Evolutionary conservation across 164 flowering plant species (phyloP).

Genomic region (Sedum album): DNA sequence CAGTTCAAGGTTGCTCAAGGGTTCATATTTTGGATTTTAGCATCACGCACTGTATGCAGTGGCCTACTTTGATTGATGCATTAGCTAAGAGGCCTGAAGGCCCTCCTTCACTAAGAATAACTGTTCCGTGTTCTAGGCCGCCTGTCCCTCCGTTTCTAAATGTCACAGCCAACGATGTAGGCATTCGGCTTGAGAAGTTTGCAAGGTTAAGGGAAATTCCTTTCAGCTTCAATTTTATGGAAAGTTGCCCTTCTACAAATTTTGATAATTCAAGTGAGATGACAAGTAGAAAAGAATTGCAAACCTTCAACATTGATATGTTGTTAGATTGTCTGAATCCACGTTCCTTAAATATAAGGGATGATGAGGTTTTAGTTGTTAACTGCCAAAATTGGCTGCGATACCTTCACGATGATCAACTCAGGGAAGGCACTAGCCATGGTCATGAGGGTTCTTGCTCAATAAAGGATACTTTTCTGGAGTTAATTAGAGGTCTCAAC

Average conservation of each 20-base stretch:
- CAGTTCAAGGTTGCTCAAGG: conserved; percentile 38
- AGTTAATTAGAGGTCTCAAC: conserved; percentile 33
- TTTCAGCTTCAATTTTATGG: conserved; percentile 46
- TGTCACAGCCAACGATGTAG: conserved; percentile 49
- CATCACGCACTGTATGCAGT: conserved; percentile 79
- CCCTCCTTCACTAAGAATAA: conserved; percentile 48
- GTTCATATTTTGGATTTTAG: conserved; percentile 74
- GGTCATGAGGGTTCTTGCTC: conserved; percentile 12
- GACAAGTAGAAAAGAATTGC: conserved; percentile 9
- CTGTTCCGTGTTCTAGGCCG: conserved; percentile 59
- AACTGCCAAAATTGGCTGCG: conserved; percentile 75
- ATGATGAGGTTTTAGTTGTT: conserved; percentile 56
- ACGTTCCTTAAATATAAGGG: conserved; percentile 29
- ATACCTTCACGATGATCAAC: conserved; percentile 42
- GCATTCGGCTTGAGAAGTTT: conserved; percentile 54
- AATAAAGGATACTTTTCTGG: conserved; percentile 38
- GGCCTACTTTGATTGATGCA: conserved; percentile 85
- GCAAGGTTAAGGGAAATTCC: conserved; percentile 59
- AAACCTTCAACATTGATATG: conserved; percentile 27
- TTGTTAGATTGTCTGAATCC: conserved; percentile 36
- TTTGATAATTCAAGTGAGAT: conserved; percentile 6
- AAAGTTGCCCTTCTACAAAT: conserved; percentile 10
- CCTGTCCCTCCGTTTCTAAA: conserved; percentile 61
- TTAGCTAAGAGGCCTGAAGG: conserved; percentile 58
- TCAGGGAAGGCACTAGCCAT: background rate